Evolutionary conservation across 805 yeast species (phyloP).

Genomic region (Nakazawaea laoshanensis): DNA sequence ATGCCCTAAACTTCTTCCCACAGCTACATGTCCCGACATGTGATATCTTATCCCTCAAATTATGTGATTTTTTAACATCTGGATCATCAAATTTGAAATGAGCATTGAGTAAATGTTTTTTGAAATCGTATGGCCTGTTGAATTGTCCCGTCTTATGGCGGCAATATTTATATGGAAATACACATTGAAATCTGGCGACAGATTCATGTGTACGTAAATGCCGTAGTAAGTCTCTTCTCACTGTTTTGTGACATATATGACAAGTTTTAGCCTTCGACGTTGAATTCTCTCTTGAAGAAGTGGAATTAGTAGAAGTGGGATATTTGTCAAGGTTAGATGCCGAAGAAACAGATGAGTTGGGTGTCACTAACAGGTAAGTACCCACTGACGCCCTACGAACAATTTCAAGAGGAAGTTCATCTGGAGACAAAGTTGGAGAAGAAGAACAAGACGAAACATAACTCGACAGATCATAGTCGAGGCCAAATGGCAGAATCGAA

Average conservation of each 20-base stretch:
- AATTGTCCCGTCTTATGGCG: slow-evolving; percentile 53
- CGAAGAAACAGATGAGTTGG: neutral
- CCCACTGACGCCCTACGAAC: too few species aligned
- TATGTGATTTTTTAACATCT: slow-evolving; percentile 33
- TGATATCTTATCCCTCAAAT: slow-evolving; percentile 42
- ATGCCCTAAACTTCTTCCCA: slow-evolving; percentile 38
- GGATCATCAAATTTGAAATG: slow-evolving; percentile 50
- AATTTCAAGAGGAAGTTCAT: too few species aligned
- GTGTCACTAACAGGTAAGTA: too few species aligned
- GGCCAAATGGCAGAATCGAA: too few species aligned
- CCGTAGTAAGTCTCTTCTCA: slow-evolving; percentile 52
- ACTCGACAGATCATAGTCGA: too few species aligned
- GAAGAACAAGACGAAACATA: too few species aligned
- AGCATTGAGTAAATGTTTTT: slow-evolving; percentile 53
- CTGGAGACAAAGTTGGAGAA: too few species aligned
- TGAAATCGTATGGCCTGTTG: slow-evolving; percentile 61
- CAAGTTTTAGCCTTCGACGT: slow-evolving; percentile 28
- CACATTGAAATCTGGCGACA: slow-evolving; percentile 48
- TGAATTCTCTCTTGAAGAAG: neutral
- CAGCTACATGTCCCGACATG: slow-evolving; percentile 48
- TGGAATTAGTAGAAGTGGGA: neutral
- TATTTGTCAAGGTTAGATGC: neutral
- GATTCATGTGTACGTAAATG: slow-evolving; percentile 56
- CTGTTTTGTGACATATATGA: slow-evolving; percentile 41
- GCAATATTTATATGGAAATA: slow-evolving; percentile 47